Evolutionary conservation across 1,284 basidiomycete species (phyloP).

Genomic region (Rhodotorula sp.): DNA sequence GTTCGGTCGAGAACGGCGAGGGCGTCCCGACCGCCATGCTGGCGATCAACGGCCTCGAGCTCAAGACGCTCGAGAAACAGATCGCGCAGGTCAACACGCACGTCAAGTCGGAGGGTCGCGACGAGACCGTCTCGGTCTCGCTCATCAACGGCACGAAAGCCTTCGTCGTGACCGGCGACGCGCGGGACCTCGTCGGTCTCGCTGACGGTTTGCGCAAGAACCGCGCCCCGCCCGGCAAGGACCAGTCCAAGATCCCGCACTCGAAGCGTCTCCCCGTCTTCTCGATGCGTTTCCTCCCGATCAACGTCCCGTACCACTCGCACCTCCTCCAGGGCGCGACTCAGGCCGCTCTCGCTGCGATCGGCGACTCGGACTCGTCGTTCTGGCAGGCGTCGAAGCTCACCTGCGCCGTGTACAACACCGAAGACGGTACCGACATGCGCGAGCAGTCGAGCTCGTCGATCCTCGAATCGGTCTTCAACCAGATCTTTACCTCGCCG

Average conservation of each 20-base stretch:
- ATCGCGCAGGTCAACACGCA: constrained; percentile 85
- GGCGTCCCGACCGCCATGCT: constrained; percentile 93
- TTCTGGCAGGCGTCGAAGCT: constrained; percentile 76
- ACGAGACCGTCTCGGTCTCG: constrained; percentile 65
- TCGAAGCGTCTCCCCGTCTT: constrained; percentile 95
- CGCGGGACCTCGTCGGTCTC: constrained; percentile 89
- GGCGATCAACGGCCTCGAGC: constrained; percentile 75
- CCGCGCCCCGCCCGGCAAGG: constrained; percentile 78
- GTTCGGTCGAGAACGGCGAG: constrained; percentile 87
- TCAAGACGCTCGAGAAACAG: constrained; percentile 77
- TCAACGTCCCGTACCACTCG: constrained; percentile 95
- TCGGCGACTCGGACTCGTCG: constrained; percentile 61
- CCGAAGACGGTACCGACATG: constrained; percentile 85
- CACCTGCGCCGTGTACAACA: constrained; percentile 83
- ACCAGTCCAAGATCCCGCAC: constrained; percentile 91
- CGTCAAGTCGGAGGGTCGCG: constrained; percentile 57
- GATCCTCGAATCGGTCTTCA: constrained; percentile 60
- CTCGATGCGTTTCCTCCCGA: constrained; percentile 86
- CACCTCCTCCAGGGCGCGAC: constrained; percentile 75
- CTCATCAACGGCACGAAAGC: constrained; percentile 88
- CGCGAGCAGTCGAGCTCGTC: constrained; percentile 73
- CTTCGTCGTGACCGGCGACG: constrained; percentile 90
- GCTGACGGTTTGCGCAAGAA: constrained; percentile 86
- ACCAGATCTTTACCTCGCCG: constrained; percentile 87
- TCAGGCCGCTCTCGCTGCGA: constrained; percentile 56